Evolutionary conservation across 2,329 filamentous ascomycete genomes (phyloP).

Genomic region (Aspergillus tanneri): DNA sequence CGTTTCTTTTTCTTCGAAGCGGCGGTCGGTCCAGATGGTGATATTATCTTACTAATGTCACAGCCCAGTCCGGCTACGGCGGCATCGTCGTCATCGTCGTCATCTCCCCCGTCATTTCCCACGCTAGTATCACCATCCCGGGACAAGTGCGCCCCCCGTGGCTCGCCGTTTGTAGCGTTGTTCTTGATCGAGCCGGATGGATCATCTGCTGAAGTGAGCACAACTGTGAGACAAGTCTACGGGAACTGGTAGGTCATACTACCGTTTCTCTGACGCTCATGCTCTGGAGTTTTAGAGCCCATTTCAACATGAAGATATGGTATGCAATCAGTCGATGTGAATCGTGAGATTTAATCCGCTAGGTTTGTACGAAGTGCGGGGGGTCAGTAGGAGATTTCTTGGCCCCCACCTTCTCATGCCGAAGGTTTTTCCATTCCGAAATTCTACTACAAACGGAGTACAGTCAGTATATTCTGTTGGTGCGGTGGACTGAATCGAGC

Average conservation of each 20-base stretch:
- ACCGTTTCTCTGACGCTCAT: constrained; percentile 34
- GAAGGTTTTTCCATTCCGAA: too few species aligned
- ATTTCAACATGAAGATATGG: constrained; percentile 34
- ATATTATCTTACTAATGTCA: too few species aligned
- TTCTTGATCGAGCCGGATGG: constrained; percentile 22
- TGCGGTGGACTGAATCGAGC: too few species aligned
- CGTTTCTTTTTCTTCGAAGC: constrained; percentile 34
- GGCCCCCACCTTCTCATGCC: too few species aligned
- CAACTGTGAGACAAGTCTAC: background rate
- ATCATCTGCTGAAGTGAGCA: constrained; percentile 21
- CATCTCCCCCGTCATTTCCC: constrained; percentile 31
- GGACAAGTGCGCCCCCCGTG: constrained; percentile 43
- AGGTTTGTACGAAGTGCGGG: too few species aligned
- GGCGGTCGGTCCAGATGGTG: background rate
- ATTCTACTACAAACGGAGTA: too few species aligned
- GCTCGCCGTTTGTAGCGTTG: constrained; percentile 40
- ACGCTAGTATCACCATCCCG: constrained; percentile 47
- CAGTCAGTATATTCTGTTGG: too few species aligned
- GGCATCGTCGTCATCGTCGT: constrained; percentile 7
- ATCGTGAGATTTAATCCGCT: too few species aligned
- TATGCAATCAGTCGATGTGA: too few species aligned
- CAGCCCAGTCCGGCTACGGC: too few species aligned
- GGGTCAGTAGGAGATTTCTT: too few species aligned
- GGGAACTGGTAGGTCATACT: constrained; percentile 31
- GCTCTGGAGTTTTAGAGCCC: constrained; percentile 45